Percentiles rank a stretch among this genome's conserved stretches.
phyloP scores from a whole-genome alignment of 257 asterid genomes.

The Solanum pimpinellifolium region DNA sequence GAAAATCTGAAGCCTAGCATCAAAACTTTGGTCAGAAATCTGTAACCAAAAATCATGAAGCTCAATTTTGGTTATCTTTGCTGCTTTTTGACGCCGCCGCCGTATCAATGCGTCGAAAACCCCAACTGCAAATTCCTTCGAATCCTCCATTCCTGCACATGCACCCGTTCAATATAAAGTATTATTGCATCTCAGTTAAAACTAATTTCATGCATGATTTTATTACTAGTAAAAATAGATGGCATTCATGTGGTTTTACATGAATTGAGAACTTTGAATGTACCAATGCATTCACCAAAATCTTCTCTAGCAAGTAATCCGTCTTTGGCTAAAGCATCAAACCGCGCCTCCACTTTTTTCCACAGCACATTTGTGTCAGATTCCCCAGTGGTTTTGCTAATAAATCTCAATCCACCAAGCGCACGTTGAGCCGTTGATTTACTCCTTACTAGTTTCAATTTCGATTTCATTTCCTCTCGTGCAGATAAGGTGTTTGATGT shows the following conservation, averaged over 20 bases:
- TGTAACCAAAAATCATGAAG: constrained; percentile 80
- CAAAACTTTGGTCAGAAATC: constrained; percentile 80
- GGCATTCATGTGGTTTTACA: background rate
- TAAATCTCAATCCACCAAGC: constrained; percentile 72
- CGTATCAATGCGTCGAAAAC: constrained; percentile 74
- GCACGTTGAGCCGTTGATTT: constrained; percentile 83
- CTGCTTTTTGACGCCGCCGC: constrained; percentile 53
- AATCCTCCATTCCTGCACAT: constrained; percentile 66
- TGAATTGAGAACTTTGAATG: background rate
- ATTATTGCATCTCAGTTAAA: background rate
- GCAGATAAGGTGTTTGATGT: constrained; percentile 18
- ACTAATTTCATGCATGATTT: background rate
- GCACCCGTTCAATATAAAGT: background rate
- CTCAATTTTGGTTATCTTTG: constrained; percentile 57
- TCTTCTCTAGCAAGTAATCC: constrained; percentile 67
- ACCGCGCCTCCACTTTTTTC: constrained; percentile 67
- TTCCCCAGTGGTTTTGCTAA: constrained; percentile 46
- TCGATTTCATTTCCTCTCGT: constrained; percentile 64
- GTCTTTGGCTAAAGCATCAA: constrained; percentile 40
- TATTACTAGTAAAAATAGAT: background rate
- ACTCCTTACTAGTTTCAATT: constrained; percentile 51
- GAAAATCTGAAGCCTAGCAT: constrained; percentile 92
- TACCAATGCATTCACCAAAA: constrained; percentile 94
- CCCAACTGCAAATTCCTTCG: constrained; percentile 83
- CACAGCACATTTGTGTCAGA: constrained; percentile 37